phyloP scores from a whole-genome alignment of 2,329 filamentous ascomycete species.

The Trichoderma polysporum region DNA sequence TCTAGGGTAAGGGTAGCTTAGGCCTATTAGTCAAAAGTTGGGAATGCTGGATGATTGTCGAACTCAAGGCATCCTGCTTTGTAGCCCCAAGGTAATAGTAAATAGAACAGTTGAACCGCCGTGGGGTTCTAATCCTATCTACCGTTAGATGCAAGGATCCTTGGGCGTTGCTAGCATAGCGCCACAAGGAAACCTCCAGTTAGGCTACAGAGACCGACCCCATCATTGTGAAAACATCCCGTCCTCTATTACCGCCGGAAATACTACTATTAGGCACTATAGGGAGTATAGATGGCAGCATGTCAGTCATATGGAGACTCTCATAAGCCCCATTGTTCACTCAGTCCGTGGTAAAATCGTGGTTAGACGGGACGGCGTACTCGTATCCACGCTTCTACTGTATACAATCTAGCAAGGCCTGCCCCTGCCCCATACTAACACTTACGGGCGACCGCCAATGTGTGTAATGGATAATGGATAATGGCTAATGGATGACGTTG shows the following conservation, averaged over 20 bases:
- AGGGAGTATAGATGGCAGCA: too few species aligned
- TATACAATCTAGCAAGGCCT: background rate
- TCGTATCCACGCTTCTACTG: background rate
- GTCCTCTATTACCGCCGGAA: background rate
- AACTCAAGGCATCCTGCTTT: too few species aligned
- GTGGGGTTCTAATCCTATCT: too few species aligned
- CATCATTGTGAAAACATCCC: background rate
- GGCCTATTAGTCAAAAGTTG: background rate
- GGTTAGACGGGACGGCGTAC: too few species aligned
- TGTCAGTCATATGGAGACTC: background rate
- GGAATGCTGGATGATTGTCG: too few species aligned
- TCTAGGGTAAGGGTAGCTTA: background rate
- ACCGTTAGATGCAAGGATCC: background rate
- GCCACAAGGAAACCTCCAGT: background rate
- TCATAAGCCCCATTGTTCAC: background rate
- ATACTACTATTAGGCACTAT: background rate
- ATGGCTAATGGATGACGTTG: constrained; percentile 20
- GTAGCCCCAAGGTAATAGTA: too few species aligned
- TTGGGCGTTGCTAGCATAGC: background rate
- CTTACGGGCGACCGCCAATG: background rate
- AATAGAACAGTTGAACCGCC: background rate
- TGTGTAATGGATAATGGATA: too few species aligned
- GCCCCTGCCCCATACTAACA: background rate
- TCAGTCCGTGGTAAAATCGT: background rate
- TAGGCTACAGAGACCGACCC: background rate